These are phyloP conservation scores for Rutstroemia sydowiana DNA, from an alignment of 2,329 filamentous ascomycete genomes.

Conservation along the genomic window DNA sequence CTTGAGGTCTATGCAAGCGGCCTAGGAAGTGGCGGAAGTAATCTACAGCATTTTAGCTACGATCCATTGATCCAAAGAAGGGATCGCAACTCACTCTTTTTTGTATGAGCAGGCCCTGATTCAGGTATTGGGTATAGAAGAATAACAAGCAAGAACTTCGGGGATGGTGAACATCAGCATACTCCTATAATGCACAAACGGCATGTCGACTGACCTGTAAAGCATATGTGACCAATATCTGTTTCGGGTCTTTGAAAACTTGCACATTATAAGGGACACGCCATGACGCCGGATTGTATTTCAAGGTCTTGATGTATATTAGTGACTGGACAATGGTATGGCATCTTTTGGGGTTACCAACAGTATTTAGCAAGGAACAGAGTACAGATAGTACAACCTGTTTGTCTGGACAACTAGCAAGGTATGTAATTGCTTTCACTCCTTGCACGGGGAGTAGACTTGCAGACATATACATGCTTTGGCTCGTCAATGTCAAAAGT, in stretches of 20 bases:
- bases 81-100: conserved; percentile 50
- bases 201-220: conserved; percentile 41
- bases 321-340: background rate
- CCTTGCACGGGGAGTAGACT: conserved; percentile 74
- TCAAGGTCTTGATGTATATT: conserved; percentile 59
- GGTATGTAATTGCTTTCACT: conserved; percentile 77
- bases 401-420: conserved; percentile 82
- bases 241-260: conserved; percentile 84
- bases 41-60: conserved; percentile 35
- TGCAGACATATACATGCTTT: conserved; percentile 87
- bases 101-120: conserved; percentile 51
- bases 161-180: conserved; percentile 8
- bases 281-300: conserved; percentile 94
- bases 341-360: conserved; percentile 40
- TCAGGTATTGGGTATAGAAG: conserved; percentile 86
- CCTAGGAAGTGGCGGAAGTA: conserved; percentile 80
- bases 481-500: conserved; percentile 76
- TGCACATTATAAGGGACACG: conserved; percentile 89
- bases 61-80: background rate
- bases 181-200: background rate
- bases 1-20: conserved; percentile 82
- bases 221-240: conserved; percentile 84
- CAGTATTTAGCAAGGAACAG: conserved; percentile 90
- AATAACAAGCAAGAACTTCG: conserved; percentile 79
- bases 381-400: conserved; percentile 83